Evolutionary conservation across 2,329 filamentous ascomycete species (phyloP), one percentile per base, ranked within the genome.

Genomic region (Exophiala phaeomuriformis): DNA sequence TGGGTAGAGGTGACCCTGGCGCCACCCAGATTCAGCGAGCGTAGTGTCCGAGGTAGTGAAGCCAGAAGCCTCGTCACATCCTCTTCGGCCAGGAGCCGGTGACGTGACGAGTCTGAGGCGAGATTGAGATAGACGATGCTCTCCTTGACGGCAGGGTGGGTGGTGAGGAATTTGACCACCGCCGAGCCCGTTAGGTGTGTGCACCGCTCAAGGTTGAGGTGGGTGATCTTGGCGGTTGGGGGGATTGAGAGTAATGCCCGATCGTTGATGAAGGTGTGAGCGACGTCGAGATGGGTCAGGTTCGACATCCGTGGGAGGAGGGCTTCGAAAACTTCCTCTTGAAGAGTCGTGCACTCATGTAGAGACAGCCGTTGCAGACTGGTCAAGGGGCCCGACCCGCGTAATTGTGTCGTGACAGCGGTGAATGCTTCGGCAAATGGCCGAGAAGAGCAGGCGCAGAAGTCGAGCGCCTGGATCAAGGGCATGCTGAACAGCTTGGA

Each of bases 141-240:
- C 32, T 79, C 73, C 54, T 74, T 78, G 41, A 82, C 83, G 2
- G 87, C 83, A 1, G 86, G 84, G 65, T 91, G 87, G 30, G 78
- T 79, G 9, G 78, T 76, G 55, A 91, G 69, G 65, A 91, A 90
- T 53, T 84, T 75, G 57, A 89, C 81, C 10, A 91, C 80, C 5
- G 73, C 78, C 9, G 79, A 72, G 1, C 86, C 82, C 6, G 81
- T 80, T 49, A 93, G 75, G 49, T 81, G 77, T 49, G 80, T 82
- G 74, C 88, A 91, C 69, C 86, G 88, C 58, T 85, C 82, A 44
- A 93, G 72, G 64, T 89, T 90, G 50, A 93, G 73, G 66, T 93
- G 88, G 1, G 85, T 90, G 59, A 91, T 77, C 58, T 74, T 76
- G 7, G 88, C 87, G 3, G 83, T 83, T n/a, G 75, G 66, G 0